These are phyloP conservation scores for Exobasidium cylindrosporum DNA, from an alignment of 1,284 basidiomycete species.

Conservation along the genomic window DNA sequence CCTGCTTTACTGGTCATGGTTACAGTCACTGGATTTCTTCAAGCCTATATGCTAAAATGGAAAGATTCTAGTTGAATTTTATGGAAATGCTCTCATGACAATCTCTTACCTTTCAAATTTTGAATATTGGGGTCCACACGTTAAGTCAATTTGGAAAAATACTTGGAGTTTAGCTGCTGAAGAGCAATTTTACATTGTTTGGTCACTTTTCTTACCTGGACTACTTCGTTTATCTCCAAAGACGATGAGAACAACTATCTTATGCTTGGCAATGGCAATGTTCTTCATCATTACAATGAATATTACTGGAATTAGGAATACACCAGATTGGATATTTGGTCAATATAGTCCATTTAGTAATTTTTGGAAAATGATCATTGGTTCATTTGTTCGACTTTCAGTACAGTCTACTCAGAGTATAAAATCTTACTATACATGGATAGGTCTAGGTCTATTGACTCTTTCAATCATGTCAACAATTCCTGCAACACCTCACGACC, in stretches of 20 bases:
- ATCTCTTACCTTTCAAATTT: not conserved
- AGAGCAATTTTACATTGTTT: slow-evolving; percentile 1
- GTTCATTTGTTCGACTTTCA: not conserved
- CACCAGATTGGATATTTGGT: not conserved
- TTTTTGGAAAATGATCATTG: not conserved
- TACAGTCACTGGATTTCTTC: not conserved
- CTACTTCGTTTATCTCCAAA: not conserved
- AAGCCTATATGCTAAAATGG: not conserved
- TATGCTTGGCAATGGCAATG: not conserved
- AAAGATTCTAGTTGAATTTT: no score
- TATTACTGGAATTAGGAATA: not conserved
- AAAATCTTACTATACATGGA: not conserved
- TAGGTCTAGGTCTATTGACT: not conserved
- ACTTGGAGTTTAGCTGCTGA: not conserved
- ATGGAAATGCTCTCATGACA: not conserved
- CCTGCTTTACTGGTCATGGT: not conserved
- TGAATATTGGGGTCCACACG: not conserved
- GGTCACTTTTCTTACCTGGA: not conserved
- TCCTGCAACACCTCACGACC: not conserved
- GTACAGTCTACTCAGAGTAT: not conserved
- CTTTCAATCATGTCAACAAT: not conserved
- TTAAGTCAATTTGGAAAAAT: not conserved
- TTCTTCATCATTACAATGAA: not conserved
- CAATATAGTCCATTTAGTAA: not conserved
- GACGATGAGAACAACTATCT: not conserved